These are phyloP conservation scores for Dictyostelium discoideum DNA, from an alignment of 78 protist genomes.

Conservation along the genomic window dicty_2.7 NC_007091.3:3861001-3861500, in stretches of 20 bases:
- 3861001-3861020: not conserved
- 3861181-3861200: not conserved
- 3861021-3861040: not conserved
- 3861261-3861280: not conserved
- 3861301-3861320: not conserved
- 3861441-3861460: not conserved
- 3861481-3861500: not conserved
- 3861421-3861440: not conserved
- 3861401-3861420: not conserved
- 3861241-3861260: not conserved
- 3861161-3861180: not conserved
- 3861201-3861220: not conserved
- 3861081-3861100: not conserved
- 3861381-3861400: not conserved
- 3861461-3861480: not conserved
- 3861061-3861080: not conserved
- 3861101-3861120: not conserved
- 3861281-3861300: not conserved
- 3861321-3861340: not conserved
- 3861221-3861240: not conserved
- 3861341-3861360: not conserved
- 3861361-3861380: not conserved
- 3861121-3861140: not conserved
- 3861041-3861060: not conserved
- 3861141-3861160: not conserved